Base-by-base conservation (phyloP, 805 yeast genomes). In the Metschnikowia continentalis region DNA sequence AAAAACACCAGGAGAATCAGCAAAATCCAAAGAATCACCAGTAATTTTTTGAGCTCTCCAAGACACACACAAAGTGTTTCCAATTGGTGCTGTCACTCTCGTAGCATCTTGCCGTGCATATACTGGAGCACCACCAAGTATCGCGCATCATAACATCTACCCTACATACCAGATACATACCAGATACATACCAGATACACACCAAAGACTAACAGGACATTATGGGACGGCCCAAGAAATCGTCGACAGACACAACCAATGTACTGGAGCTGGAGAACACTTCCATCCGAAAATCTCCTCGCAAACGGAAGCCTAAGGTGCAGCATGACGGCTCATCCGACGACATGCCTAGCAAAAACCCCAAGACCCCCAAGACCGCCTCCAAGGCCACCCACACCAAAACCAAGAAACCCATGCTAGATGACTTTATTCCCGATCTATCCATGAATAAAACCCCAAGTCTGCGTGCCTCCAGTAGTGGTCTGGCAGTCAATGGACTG, bases 291-390 rank as follows among this genome's bases (percentile, higher is more conserved):
- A 35, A 36, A 22, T 44, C 47, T 6, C 47, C 47, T 5, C 47
- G 47, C 35, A 44, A 44, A 23, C 46, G 46, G 37, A 37, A 46
- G 30, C 46, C 46, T 15, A 36, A 40, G 36, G 32, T 20, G 10
- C 36, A 40, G 7, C 32, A 36, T 3, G 48, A 36, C 30, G 48
- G 20, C n/a, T 13, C 10, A 5, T 11, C 14, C 10, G 38, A 38
- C 19, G 19, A 44, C 22, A 22, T 19, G 32, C 30, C 30, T 35
- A 22, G 20, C 36, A 32, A 32, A 11, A 10, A 15, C 10, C 33
- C 43, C 43, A 23, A 19, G 20, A 17, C 26, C 8, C 20, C 15
- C 41, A 38, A 3, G 6, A 0, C 23, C 23, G 15, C 13, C 26
- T 22, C 41, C 23, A 32, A 42, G 6, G n/a, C 37, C 7, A 1